phyloP scores from a whole-genome alignment of 768 basidiomycete species.

The Dioszegia crocea region DNA sequence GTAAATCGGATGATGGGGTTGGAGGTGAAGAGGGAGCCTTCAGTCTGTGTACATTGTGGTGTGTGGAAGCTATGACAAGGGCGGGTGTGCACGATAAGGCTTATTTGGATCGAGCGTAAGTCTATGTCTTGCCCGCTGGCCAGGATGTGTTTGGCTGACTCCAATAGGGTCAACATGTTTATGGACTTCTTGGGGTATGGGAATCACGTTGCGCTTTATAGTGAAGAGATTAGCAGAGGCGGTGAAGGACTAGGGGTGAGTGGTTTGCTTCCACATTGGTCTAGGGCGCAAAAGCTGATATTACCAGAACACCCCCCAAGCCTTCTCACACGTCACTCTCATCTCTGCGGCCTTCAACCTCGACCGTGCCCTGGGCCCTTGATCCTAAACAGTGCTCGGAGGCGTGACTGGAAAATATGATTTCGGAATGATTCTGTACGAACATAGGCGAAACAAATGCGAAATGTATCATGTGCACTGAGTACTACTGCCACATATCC shows the following conservation, averaged over 20 bases:
- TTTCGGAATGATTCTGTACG: no score
- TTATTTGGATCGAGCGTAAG: conserved; percentile 61
- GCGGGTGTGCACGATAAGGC: conserved; percentile 72
- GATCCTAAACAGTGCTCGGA: no score
- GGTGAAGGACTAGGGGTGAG: conserved; percentile 65
- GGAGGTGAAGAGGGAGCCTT: conserved; percentile 94
- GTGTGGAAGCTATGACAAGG: conserved; percentile 80
- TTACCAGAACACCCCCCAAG: conserved; percentile 48
- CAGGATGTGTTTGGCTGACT: no score
- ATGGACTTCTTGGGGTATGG: conserved; percentile 65
- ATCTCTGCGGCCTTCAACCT: conserved; percentile 48
- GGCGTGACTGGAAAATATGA: no score
- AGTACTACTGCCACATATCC: no score
- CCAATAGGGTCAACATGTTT: conserved; percentile 61
- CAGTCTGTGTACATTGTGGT: conserved; percentile 65
- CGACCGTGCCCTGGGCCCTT: conserved; percentile 39
- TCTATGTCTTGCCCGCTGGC: conserved; percentile 19
- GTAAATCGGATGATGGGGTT: conserved; percentile 82
- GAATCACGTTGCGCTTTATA: conserved; percentile 82
- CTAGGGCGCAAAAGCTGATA: neutral
- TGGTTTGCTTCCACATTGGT: neutral
- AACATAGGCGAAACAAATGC: no score
- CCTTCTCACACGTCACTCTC: conserved; percentile 50
- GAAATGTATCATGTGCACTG: no score
- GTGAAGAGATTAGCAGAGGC: conserved; percentile 58